Percentiles rank a stretch among this genome's conserved stretches.
Evolutionary conservation across 495 filamentous ascomycete genomes (phyloP).

Genomic region (Penicillium coffeae): DNA sequence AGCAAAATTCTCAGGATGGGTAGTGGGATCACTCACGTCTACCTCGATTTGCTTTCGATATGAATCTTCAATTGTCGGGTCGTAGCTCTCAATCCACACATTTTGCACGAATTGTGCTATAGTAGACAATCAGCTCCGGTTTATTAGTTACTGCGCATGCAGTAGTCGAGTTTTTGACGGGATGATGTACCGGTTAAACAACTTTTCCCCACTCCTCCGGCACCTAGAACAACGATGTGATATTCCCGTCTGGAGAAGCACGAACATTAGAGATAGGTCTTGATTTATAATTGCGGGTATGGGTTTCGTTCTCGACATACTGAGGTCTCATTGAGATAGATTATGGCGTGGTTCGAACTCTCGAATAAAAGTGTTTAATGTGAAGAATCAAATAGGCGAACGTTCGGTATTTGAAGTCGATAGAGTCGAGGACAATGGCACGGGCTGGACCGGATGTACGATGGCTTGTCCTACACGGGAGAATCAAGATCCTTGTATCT

Average conservation of each 20-base stretch:
- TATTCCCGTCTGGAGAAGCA: constrained; percentile 67
- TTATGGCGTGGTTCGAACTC: background rate
- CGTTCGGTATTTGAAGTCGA: background rate
- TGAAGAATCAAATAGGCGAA: background rate
- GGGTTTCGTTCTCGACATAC: constrained; percentile 34
- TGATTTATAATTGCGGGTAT: constrained; percentile 4
- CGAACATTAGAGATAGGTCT: constrained; percentile 22
- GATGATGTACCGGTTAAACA: constrained; percentile 93
- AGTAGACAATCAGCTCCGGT: constrained; percentile 13
- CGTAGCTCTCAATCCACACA: constrained; percentile 98
- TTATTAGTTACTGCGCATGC: background rate
- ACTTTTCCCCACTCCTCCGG: constrained; percentile 96
- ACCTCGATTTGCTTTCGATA: constrained; percentile 93
- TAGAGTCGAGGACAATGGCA: background rate
- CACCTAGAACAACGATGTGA: constrained; percentile 86
- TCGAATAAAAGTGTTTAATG: background rate
- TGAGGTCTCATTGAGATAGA: constrained; percentile 49
- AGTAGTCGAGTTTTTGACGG: too few species aligned
- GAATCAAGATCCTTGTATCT: background rate
- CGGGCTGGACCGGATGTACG: constrained; percentile 3
- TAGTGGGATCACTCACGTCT: constrained; percentile 63
- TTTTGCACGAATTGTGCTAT: constrained; percentile 98
- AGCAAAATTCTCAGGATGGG: constrained; percentile 2
- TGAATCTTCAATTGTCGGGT: constrained; percentile 97
- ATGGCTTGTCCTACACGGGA: constrained; percentile 14